Evolutionary conservation across 2,329 filamentous ascomycete genomes (phyloP), one percentile per base, ranked within the genome.

Genomic region (Diaporthe aspalathi): DNA sequence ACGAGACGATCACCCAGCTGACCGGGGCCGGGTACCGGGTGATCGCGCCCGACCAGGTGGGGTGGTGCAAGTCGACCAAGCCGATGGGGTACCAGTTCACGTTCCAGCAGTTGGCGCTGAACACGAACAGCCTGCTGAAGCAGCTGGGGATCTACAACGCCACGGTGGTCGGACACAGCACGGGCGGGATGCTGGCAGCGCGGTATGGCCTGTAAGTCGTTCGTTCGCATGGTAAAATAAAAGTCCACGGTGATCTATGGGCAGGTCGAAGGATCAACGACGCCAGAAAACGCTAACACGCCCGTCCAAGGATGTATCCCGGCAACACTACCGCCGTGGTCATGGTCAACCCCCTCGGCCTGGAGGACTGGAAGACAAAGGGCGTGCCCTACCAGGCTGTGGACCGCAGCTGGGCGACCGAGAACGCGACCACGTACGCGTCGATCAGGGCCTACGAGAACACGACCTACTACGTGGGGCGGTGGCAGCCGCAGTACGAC

Each of bases 21-120:
- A 75, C 80, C 4, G 73, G 74, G 2, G 76, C 76, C 35, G 87
- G 86, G 52, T 88, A 86, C 74, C 84, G 87, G 49, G 84, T 88
- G 66, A 83, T 89, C 65, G 79, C 86, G 2, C 85, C 86, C 0
- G 87, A 89, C 73, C 86, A 89, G 73, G 79, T 89, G 57, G 87
- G 87, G 71, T 89, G 87, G 79, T 89, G 87, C 83, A 88, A 88
- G 77, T 88, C 86, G 11, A 82, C 83, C 32, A 89, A 89, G 77
- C 84, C 86, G 0, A 75, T 76, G 1, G 75, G 75, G 16, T 89
- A 88, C 76, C 86, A 88, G 75, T 88, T 86, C 79, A 86, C 82
- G 32, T 79, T 88, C 9, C 81, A 84, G 40, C 86, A 88, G 76
- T 78, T 88, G 8, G 83, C 85, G 1, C 80, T 80, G 74, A 89